Evolutionary conservation across 2,329 filamentous ascomycete species (phyloP), one percentile per base, ranked within the genome.

Genomic region (Macrophomina pseudophaseolina): DNA sequence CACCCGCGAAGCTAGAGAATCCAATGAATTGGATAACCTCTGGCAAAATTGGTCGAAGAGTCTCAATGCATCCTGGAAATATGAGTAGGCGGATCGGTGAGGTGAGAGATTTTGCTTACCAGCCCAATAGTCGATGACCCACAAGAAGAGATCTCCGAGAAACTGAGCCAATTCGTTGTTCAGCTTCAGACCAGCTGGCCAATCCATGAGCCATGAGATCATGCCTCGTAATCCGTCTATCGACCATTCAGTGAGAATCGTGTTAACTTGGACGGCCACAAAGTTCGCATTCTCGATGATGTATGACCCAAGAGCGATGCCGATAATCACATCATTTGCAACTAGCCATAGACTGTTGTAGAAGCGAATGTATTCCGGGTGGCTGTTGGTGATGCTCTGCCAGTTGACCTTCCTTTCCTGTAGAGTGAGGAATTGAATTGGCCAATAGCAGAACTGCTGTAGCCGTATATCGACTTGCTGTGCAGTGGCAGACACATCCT

Each of bases 341-440:
- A 99, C 95, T 8, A 99, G 90, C 95, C 95, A 99, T 4, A 99
- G 83, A 74, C 93, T 97, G 78, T 99, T 99, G 81, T 98, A 99
- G 80, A 99, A 99, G 16, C 95, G 91, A 71, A 99, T 99, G 77
- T 99, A 99, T 78, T 99, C 95, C 0, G 94, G 93, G 78, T 99
- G 94, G 72, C 91, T 97, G 56, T 91, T 95, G 0, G 94, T 97
- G 65, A 98, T 91, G 76, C 94, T 98, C 67, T 93, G 92, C 94
- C 95, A 98, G 72, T 97, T 93, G 69, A 90, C 89, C 75, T 97
- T 96, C 46, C 94, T 86, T 74, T 92, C 89, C n/a, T 94, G 90
- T 54, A 99, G 80, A 16, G 93, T 98, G 51, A 94, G 86, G 75
- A 98, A 97, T 77, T 99, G 94, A 79, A 97, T 93, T 2, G 95